A percentile compares a stretch with the other conserved stretches of the same genome.
Evolutionary conservation across 2,329 filamentous ascomycete species (phyloP).

Genomic region (Ascosphaera apis): DNA sequence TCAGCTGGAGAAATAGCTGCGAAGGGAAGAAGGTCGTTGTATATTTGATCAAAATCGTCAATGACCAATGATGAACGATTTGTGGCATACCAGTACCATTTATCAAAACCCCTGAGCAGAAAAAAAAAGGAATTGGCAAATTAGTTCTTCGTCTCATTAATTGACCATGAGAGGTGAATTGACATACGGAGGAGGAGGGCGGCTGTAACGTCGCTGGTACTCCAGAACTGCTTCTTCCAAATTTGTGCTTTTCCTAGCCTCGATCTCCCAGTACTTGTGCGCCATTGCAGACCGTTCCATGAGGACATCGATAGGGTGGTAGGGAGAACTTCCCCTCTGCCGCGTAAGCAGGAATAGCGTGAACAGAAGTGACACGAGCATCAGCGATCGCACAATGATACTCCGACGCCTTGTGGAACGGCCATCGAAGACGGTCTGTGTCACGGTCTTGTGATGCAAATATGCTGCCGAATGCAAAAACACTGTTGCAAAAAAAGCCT

Average conservation of each 20-base stretch:
- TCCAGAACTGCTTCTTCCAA: conserved; percentile 26
- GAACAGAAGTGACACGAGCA: conserved; percentile 21
- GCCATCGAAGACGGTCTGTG: conserved; percentile 11
- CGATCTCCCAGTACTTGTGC: conserved; percentile 26
- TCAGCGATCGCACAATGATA: conserved; percentile 13
- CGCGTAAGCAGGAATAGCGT: conserved; percentile 19
- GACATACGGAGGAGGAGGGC: conserved; percentile 30
- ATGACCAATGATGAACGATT: conserved; percentile 29
- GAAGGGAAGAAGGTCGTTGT: conserved; percentile 33
- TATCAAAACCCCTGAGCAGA: conserved; percentile 26
- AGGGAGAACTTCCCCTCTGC: conserved; percentile 17
- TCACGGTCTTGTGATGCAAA: conserved; percentile 10
- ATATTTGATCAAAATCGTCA: conserved; percentile 37
- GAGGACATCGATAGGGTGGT: conserved; percentile 33
- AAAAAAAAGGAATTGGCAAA: neutral
- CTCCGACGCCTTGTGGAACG: conserved; percentile 10
- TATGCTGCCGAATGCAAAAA: conserved; percentile 12
- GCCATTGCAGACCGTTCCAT: conserved; percentile 26
- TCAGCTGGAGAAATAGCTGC: conserved; percentile 27
- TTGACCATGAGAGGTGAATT: neutral
- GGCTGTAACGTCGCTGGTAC: conserved; percentile 29
- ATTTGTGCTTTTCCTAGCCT: conserved; percentile 24
- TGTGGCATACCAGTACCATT: conserved; percentile 35
- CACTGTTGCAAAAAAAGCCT: conserved; percentile 12
- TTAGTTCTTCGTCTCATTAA: too few relatives aligned